phyloP scores from a whole-genome alignment of 169 alveolate genomes.

The Eimeria necatrix region DNA sequence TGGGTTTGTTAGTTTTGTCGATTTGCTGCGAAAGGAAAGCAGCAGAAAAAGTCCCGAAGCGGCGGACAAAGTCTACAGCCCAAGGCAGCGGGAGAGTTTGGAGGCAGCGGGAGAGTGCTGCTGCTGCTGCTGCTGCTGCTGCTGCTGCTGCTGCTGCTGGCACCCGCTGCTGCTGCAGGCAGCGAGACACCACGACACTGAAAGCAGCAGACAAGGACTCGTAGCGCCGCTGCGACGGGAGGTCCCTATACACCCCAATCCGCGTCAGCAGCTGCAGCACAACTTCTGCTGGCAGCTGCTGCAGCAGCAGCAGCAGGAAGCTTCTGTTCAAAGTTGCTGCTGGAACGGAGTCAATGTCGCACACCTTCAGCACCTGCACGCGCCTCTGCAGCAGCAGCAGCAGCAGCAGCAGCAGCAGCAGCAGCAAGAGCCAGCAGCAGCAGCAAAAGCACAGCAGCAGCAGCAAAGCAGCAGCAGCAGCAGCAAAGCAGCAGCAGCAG shows the following conservation, averaged over 20 bases:
- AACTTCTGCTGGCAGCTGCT: slow-evolving; percentile 81
- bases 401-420: slow-evolving; percentile 6
- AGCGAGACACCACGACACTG: slow-evolving; percentile 16
- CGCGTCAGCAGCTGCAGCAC: slow-evolving; percentile 77
- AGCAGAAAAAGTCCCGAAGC: slow-evolving; percentile 80
- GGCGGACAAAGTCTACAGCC: slow-evolving; percentile 76
- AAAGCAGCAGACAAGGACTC: slow-evolving; percentile 30
- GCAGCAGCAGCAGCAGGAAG: slow-evolving; percentile 76
- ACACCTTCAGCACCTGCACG: slow-evolving; percentile 27
- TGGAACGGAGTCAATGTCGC: slow-evolving; percentile 77
- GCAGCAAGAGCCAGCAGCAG: neutral
- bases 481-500: neutral
- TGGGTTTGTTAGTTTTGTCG: slow-evolving; percentile 66
- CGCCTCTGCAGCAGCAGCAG: neutral
- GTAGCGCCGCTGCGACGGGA: slow-evolving; percentile 44
- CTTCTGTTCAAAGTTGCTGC: slow-evolving; percentile 70
- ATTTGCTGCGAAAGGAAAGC: slow-evolving; percentile 75
- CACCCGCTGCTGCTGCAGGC: slow-evolving; percentile 20
- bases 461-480: neutral
- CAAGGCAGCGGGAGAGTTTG: slow-evolving; percentile 79
- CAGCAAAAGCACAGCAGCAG: slow-evolving; percentile 58
- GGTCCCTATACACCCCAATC: slow-evolving; percentile 78
- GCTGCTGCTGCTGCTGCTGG: slow-evolving; percentile 33
- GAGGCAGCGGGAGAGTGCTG: slow-evolving; percentile 40
- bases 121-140: slow-evolving; percentile 32